A percentile compares a stretch with the other conserved stretches of the same genome.
These are phyloP conservation scores for Pinus taeda DNA, from an alignment of 75 land plant species.

Conservation along the genomic window DNA sequence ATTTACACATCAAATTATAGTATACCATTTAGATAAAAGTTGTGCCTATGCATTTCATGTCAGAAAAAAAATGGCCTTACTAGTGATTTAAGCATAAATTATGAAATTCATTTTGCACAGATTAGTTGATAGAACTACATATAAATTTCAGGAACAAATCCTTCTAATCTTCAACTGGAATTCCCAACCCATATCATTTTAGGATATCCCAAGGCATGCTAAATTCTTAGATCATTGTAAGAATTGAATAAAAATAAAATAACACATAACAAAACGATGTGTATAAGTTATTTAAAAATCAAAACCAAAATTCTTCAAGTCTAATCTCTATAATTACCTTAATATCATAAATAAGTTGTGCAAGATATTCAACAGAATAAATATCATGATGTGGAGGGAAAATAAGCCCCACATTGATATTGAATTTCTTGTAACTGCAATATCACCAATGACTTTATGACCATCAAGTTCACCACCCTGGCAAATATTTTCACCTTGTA, in stretches of 20 bases:
- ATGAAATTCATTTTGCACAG: too few species aligned
- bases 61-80: too few species aligned
- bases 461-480: slow-evolving; percentile 99
- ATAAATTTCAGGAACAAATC: too few species aligned
- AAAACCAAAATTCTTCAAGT: not conserved
- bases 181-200: too few species aligned
- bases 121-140: too few species aligned
- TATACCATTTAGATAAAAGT: too few species aligned
- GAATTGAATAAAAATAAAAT: not conserved
- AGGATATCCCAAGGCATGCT: too few species aligned
- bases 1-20: too few species aligned
- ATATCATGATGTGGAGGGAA: slow-evolving; percentile 99
- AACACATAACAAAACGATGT: not conserved
- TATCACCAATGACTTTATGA: slow-evolving; percentile 97
- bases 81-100: too few species aligned
- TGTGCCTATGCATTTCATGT: too few species aligned
- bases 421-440: slow-evolving; percentile 94
- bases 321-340: slow-evolving; percentile 51
- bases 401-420: slow-evolving; percentile 94
- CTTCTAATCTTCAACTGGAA: too few species aligned
- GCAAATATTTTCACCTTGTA: slow-evolving; percentile 98
- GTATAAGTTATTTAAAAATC: not conserved
- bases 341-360: slow-evolving; percentile 96
- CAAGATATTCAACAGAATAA: slow-evolving; percentile 98
- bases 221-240: too few species aligned